Evolutionary conservation across 2,329 filamentous ascomycete genomes (phyloP).

Genomic region (Penicillium sp.): DNA sequence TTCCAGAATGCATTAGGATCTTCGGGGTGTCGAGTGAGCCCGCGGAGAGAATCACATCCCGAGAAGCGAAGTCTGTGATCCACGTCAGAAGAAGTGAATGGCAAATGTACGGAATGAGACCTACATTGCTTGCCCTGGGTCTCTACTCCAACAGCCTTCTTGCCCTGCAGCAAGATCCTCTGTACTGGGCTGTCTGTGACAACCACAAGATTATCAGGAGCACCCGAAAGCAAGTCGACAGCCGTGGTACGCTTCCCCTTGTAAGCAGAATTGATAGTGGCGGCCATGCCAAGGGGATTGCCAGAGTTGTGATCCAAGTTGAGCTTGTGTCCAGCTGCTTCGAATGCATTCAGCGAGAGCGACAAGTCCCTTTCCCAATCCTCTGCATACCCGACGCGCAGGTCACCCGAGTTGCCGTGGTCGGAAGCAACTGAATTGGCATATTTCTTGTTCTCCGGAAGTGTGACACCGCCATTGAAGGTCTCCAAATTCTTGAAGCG

Average conservation of each 20-base stretch:
- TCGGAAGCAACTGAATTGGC: constrained; percentile 43
- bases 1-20: constrained; percentile 49
- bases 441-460: constrained; percentile 46
- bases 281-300: constrained; percentile 55
- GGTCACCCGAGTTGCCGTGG: constrained; percentile 51
- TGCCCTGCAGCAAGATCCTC: constrained; percentile 48
- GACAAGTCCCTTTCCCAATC: constrained; percentile 52
- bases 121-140: constrained; percentile 41
- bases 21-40: constrained; percentile 42
- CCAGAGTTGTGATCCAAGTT: constrained; percentile 59
- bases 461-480: constrained; percentile 46
- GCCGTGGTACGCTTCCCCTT: constrained; percentile 53
- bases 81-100: background rate
- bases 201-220: constrained; percentile 53
- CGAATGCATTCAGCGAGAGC: constrained; percentile 47
- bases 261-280: constrained; percentile 49
- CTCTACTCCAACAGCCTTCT: constrained; percentile 47
- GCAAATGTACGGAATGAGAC: constrained; percentile 4
- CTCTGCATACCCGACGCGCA: constrained; percentile 50
- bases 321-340: constrained; percentile 47
- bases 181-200: constrained; percentile 50
- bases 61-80: constrained; percentile 29
- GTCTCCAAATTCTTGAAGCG: constrained; percentile 55
- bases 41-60: constrained; percentile 42
- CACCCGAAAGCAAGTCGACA: constrained; percentile 47